Evolutionary conservation across 1,284 basidiomycete species (phyloP), one percentile per base, ranked within the genome.

Genomic region (Heimioporus punctisporus): DNA sequence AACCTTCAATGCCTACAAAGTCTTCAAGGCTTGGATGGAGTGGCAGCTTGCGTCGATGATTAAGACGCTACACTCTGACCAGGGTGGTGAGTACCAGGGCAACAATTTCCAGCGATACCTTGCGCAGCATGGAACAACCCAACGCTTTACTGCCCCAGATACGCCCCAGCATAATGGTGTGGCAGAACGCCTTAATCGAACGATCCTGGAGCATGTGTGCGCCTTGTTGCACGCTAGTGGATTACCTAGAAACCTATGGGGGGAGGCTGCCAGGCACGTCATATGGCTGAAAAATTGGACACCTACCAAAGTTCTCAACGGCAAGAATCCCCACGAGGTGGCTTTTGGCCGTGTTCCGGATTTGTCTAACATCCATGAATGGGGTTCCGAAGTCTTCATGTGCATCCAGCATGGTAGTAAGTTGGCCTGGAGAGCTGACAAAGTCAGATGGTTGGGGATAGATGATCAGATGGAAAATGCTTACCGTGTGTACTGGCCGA

Each of bases 241-340:
- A 0, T 6, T 59, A 19, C 56, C 27, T 0, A 57, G 54, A 9
- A 34, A 26, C 34, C 44, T 59, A 3, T 59, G 57, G 55, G 51
- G 48, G 0, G 21, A 59, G 7, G 43, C 34, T 26, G 42, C 42
- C 7, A 10, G 25, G 12, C 42, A 43, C 26, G 25, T 23, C 17
- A 11, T 43, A 12, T 43, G 42, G 42, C 21, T 43, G 21, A 26
- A 43, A 11, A 43, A 43, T 17, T 5, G 42, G 25, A 43, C 24
- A 26, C 42, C 42, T 26, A 43, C 25, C 42, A 24, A 26, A 5
- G 24, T 19, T 15, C 25, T 43, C 19, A 17, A 26, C 19, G 24
- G 24, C 8, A 12, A 25, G 3, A 43, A 23, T 26, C 42, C 25
- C 9, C 26, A 43, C 9, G 24, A 43, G 42, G n/a, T 26, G 6